Base-by-base conservation (phyloP, 257 asterid genomes). In the Euphrasia confusa region DNA sequence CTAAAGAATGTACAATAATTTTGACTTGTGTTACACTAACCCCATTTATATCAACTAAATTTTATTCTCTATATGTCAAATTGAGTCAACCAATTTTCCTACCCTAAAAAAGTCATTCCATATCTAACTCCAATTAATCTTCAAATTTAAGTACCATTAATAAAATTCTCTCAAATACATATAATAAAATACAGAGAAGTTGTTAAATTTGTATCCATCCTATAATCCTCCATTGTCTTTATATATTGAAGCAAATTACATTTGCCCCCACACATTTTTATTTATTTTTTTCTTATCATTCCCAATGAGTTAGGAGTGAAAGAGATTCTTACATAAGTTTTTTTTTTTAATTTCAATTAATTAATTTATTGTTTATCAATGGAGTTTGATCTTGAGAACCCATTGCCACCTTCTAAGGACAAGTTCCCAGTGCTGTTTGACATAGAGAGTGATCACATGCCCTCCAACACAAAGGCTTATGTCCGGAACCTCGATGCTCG, bases 381-480 rank as follows among this genome's bases (percentile, higher is more conserved):
- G 96, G 94, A 79, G 69, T 83, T 74, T 68, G 80, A 83, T 76
- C 89, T 87, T 50, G 91, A 84, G 68, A 76, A 73, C 58, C 96
- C 96, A 60, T 53, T 87, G 21, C 85, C 84, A 72, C 66, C 64
- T 42, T 32, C 65, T 0, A 61, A 39, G 17, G 72, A 71, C 4
- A 58, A 53, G n/a, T 26, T 65, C 50, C 45, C 73, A 12, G 53
- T 66, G 53, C 35, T 63, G 0, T 78, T 79, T 14, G 5, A 12
- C 7, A 73, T 71, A 57, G 96, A 87, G 67, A 33, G 52, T 54
- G 81, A 84, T 76, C 91, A 84, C 68, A 83, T 83, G 80, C 87
- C 91, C 44, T 77, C 79, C 2, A 33, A 62, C 17, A n/a, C 79
- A 1, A 33, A 62, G 17, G n/a, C 65, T 17, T 77, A 80, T 69